Conservation (phyloP, 306 rosid genomes). For the Clitoria ternatea region DNA sequence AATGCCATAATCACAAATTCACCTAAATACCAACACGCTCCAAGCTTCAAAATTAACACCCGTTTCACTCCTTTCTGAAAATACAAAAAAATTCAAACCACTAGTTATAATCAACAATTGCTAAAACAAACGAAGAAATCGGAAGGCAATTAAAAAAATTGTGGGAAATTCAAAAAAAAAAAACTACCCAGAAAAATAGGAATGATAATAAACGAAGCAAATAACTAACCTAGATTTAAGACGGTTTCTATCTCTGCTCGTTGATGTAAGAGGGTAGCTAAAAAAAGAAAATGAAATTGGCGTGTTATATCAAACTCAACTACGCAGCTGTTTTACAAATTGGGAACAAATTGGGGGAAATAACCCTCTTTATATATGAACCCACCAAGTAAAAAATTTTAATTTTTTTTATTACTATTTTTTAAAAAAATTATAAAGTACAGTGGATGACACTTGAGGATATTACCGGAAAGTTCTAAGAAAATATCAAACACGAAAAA, state of each 20-base stretch:
- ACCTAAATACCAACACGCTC: background rate
- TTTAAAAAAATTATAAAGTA: too few relatives aligned
- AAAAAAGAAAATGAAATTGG: background rate
- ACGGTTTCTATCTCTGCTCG: background rate
- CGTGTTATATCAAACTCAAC: background rate
- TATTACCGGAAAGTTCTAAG: constrained; percentile 51
- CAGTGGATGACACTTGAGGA: constrained; percentile 35
- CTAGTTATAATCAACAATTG: too few relatives aligned
- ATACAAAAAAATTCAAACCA: background rate
- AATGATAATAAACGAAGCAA: background rate
- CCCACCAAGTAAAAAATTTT: background rate
- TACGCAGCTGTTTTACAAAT: background rate
- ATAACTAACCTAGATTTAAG: background rate
- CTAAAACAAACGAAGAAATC: too few relatives aligned
- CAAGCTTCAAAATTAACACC: background rate
- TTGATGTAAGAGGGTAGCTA: background rate
- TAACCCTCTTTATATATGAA: background rate
- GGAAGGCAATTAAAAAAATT: too few relatives aligned
- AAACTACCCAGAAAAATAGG: background rate
- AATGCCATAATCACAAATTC: constrained; percentile 21
- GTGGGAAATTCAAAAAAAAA: background rate
- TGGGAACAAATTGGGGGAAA: background rate
- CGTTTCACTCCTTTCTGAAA: background rate
- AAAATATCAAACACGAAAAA: background rate
- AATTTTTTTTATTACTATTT: background rate